These are phyloP conservation scores for Moniliophthora roreri DNA, from an alignment of 1,284 basidiomycete genomes.

Conservation along the genomic window DNA sequence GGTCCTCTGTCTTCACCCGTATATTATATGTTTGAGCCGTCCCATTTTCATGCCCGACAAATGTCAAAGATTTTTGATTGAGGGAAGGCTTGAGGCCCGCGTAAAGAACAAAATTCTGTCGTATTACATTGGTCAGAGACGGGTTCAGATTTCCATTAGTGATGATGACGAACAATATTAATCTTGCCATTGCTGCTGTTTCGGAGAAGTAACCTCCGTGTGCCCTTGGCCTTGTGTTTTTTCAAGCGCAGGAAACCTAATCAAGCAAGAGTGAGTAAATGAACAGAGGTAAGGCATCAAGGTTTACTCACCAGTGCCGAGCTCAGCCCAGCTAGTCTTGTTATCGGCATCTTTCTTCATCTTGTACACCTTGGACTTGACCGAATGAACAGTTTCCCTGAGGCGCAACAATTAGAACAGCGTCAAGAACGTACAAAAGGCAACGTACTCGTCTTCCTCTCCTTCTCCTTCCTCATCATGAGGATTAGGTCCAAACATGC, in stretches of 20 bases:
- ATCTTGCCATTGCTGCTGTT: slow-evolving; percentile 75
- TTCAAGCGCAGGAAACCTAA: slow-evolving; percentile 69
- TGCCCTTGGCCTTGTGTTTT: slow-evolving; percentile 59
- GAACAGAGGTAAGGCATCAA: slow-evolving; percentile 4
- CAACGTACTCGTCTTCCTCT: slow-evolving; percentile 84
- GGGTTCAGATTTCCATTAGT: no score
- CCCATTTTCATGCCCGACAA: slow-evolving; percentile 70
- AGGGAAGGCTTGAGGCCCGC: slow-evolving; percentile 49
- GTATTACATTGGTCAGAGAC: no score
- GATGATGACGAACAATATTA: slow-evolving; percentile 54
- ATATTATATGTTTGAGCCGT: slow-evolving; percentile 60
- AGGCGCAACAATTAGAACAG: no score
- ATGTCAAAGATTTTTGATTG: slow-evolving; percentile 53
- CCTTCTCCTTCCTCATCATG: slow-evolving; percentile 75
- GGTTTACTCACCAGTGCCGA: slow-evolving; percentile 19
- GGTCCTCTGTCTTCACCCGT: slow-evolving; percentile 61
- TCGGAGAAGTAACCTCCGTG: slow-evolving; percentile 61
- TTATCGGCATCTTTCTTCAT: slow-evolving; percentile 56
- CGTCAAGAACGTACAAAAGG: no score
- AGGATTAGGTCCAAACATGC: slow-evolving; percentile 36
- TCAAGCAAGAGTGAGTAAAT: background rate
- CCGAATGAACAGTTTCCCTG: slow-evolving; percentile 63
- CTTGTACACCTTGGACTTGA: slow-evolving; percentile 64
- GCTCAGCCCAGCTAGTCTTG: slow-evolving; percentile 54
- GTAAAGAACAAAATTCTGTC: slow-evolving; percentile 70